Conservation (phyloP, 495 filamentous ascomycete genomes). For the Penicillium crystallinum region DNA sequence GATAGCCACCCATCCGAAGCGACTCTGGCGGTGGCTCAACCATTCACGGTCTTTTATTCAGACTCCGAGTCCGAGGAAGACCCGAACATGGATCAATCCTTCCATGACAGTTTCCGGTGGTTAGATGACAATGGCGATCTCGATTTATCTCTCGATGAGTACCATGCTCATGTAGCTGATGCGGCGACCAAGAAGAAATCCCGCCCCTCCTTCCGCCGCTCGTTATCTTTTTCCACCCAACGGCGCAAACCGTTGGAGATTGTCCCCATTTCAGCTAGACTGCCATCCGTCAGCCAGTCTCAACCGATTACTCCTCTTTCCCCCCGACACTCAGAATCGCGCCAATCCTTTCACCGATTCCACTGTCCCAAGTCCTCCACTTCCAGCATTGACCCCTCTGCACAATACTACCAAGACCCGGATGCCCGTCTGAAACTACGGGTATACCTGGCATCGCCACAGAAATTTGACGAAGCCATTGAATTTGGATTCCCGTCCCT, state of each 20-base stretch:
- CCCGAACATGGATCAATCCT: conserved; percentile 45
- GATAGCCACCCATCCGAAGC: conserved; percentile 20
- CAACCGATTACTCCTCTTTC: conserved; percentile 14
- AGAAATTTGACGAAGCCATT: conserved; percentile 93
- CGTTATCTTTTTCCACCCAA: conserved; percentile 37
- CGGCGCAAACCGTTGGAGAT: conserved; percentile 11
- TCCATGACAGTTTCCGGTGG: conserved; percentile 72
- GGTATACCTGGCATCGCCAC: conserved; percentile 82
- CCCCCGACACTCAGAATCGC: conserved; percentile 34
- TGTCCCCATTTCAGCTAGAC: conserved; percentile 15
- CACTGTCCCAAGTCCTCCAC: conserved; percentile 38
- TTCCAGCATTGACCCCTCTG: conserved; percentile 62
- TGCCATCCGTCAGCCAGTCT: conserved; percentile 14
- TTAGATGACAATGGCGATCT: conserved; percentile 73
- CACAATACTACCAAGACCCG: conserved; percentile 84
- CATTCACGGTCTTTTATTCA: conserved; percentile 27
- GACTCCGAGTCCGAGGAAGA: conserved; percentile 29
- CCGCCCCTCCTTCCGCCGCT: conserved; percentile 44
- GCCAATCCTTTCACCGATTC: conserved; percentile 23
- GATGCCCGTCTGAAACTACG: conserved; percentile 82
- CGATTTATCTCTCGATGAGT: conserved; percentile 60
- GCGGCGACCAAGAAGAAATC: conserved; percentile 20
- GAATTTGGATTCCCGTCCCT: conserved; percentile 84
- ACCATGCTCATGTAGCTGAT: conserved; percentile 41
- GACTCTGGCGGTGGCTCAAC: conserved; percentile 19